Conservation (phyloP, 1,139 yeast genomes). For the Suhomyces ambrosiae region DNA sequence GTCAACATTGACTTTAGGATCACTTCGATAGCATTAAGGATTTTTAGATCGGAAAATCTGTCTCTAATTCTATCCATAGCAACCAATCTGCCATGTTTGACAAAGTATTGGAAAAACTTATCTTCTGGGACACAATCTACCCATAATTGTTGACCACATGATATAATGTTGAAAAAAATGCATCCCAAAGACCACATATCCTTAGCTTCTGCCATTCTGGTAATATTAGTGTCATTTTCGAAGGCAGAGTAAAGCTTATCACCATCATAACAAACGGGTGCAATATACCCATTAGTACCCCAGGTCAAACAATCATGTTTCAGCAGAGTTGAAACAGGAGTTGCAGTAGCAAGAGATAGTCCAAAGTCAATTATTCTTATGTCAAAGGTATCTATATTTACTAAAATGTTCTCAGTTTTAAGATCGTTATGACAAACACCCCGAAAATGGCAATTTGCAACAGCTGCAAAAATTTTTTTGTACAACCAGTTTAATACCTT, state of each 20-base stretch:
- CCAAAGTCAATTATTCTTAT: constrained; percentile 15
- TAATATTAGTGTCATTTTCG: constrained; percentile 2
- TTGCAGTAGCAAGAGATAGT: constrained; percentile 5
- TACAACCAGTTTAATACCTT: constrained; percentile 16
- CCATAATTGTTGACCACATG: constrained; percentile 11
- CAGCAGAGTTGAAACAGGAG: not conserved
- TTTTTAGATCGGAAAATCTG: too few relatives aligned
- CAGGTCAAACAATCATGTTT: constrained; percentile 4
- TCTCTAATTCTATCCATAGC: too few relatives aligned
- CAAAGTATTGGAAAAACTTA: constrained; percentile 1
- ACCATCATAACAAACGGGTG: constrained; percentile 3
- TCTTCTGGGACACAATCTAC: constrained; percentile 6
- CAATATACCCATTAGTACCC: constrained; percentile 14
- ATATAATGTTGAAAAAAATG: constrained; percentile 10
- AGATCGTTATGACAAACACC: constrained; percentile 19
- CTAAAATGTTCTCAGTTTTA: constrained; percentile 19
- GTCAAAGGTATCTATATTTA: constrained; percentile 9
- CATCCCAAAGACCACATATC: constrained; percentile 14
- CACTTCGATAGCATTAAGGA: not conserved
- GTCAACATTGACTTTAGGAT: not conserved
- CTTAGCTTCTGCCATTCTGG: constrained; percentile 11
- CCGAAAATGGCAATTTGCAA: constrained; percentile 19
- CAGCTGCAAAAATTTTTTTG: constrained; percentile 19
- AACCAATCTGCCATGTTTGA: not conserved
- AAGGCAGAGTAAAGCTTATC: not conserved